Evolutionary conservation across 371 early-diverging fungal species (phyloP).

Genomic region (Rhizopus sp.): DNA sequence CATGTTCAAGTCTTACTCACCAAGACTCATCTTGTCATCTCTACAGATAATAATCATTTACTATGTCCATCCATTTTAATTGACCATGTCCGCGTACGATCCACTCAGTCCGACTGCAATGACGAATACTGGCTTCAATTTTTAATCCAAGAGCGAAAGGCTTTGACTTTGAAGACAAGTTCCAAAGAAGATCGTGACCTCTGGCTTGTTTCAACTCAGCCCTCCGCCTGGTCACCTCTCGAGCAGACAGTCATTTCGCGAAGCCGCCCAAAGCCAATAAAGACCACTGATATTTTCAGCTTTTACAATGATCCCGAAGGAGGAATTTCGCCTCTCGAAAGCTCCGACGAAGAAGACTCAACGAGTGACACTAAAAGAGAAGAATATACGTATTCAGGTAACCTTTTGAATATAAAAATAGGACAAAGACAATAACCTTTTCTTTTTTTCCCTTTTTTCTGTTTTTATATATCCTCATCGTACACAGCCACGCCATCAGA

Average conservation of each 20-base stretch:
- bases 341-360: constrained; percentile 25
- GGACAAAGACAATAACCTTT: neutral
- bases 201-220: constrained; percentile 19
- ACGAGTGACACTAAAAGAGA: neutral
- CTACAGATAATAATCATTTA: constrained; percentile 8
- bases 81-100: constrained; percentile 24
- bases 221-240: neutral
- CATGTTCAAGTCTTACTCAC: constrained; percentile 29
- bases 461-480: neutral
- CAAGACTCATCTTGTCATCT: constrained; percentile 17
- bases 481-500: constrained; percentile 1
- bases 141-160: constrained; percentile 14
- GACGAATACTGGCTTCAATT: constrained; percentile 34
- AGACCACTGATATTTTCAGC: constrained; percentile 26
- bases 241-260: neutral
- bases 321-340: constrained; percentile 31
- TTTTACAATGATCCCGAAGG: constrained; percentile 33
- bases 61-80: constrained; percentile 26
- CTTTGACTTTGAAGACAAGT: constrained; percentile 23
- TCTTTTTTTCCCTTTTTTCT: neutral
- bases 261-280: constrained; percentile 10
- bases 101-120: constrained; percentile 26
- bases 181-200: constrained; percentile 26
- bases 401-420: neutral
- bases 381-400: no score